A percentile compares a stretch with the other conserved stretches of the same genome.
phyloP scores from a whole-genome alignment of 257 asterid genomes.

The Solanum corneliomulleri region DNA sequence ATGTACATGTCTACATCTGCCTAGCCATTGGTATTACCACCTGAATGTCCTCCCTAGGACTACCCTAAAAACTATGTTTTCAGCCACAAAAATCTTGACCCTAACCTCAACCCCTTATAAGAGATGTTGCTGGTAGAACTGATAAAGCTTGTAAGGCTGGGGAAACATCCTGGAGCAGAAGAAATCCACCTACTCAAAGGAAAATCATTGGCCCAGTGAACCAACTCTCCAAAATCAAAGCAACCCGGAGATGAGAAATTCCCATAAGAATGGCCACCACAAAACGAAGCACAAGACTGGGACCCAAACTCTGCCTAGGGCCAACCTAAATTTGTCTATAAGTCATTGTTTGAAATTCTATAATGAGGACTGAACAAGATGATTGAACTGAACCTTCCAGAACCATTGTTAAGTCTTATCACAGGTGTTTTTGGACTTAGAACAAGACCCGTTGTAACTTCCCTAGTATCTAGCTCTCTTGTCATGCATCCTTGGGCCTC shows the following conservation, averaged over 20 bases:
- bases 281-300: not conserved
- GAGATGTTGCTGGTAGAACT: not conserved
- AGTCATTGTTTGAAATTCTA: not conserved
- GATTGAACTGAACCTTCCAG: too few relatives aligned
- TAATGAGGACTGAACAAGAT: not conserved
- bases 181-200: not conserved
- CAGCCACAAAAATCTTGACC: not conserved
- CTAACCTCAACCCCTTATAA: not conserved
- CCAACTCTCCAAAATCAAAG: not conserved
- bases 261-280: not conserved
- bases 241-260: too few relatives aligned
- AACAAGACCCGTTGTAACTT: not conserved
- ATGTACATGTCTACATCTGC: not conserved
- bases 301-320: not conserved
- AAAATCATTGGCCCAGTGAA: not conserved
- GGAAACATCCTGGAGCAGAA: not conserved
- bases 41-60: not conserved
- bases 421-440: not conserved
- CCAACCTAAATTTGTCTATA: not conserved
- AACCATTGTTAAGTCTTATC: not conserved
- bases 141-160: not conserved
- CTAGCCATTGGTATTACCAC: not conserved
- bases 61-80: not conserved
- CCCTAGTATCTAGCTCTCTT: too few relatives aligned
- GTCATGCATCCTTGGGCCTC: too few relatives aligned